A percentile compares a stretch with the other conserved stretches of the same genome.
phyloP scores from a whole-genome alignment of 2,329 filamentous ascomycete genomes.

The Mycosphaerella sp. region DNA sequence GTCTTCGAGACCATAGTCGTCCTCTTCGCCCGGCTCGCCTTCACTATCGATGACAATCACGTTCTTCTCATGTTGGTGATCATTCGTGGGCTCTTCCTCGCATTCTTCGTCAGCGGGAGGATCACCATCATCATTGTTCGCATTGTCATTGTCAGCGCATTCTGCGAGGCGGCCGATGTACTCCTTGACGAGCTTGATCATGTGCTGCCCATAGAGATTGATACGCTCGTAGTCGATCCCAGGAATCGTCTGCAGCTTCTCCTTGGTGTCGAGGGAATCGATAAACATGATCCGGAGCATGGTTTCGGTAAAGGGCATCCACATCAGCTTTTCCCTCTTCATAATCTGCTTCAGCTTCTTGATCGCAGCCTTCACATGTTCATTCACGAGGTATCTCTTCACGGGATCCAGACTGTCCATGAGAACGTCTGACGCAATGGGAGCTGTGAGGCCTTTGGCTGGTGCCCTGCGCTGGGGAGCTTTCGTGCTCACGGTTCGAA shows the following conservation, averaged over 20 bases:
- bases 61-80: slow-evolving; percentile 42
- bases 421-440: slow-evolving; percentile 53
- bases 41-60: slow-evolving; percentile 39
- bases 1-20: slow-evolving; percentile 3
- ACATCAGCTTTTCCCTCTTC: slow-evolving; percentile 51
- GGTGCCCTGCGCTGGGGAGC: slow-evolving; percentile 32
- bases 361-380: slow-evolving; percentile 60
- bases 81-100: slow-evolving; percentile 38
- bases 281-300: slow-evolving; percentile 69
- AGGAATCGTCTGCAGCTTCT: slow-evolving; percentile 57
- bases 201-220: slow-evolving; percentile 52
- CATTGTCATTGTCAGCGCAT: not conserved
- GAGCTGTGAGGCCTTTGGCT: slow-evolving; percentile 45
- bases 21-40: slow-evolving; percentile 13
- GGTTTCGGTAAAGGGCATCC: slow-evolving; percentile 59
- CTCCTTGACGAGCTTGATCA: slow-evolving; percentile 53
- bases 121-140: slow-evolving; percentile 20
- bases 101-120: slow-evolving; percentile 36
- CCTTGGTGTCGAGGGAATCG: slow-evolving; percentile 55
- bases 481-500: slow-evolving; percentile 30
- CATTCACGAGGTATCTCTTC: slow-evolving; percentile 57
- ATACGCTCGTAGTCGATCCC: slow-evolving; percentile 60
- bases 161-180: slow-evolving; percentile 30
- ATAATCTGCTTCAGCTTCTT: slow-evolving; percentile 55
- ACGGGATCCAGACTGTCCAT: slow-evolving; percentile 51